Percentiles rank a stretch among this genome's conserved stretches.
Evolutionary conservation across 495 filamentous ascomycete genomes (phyloP).

Genomic region (Neurospora sp.): DNA sequence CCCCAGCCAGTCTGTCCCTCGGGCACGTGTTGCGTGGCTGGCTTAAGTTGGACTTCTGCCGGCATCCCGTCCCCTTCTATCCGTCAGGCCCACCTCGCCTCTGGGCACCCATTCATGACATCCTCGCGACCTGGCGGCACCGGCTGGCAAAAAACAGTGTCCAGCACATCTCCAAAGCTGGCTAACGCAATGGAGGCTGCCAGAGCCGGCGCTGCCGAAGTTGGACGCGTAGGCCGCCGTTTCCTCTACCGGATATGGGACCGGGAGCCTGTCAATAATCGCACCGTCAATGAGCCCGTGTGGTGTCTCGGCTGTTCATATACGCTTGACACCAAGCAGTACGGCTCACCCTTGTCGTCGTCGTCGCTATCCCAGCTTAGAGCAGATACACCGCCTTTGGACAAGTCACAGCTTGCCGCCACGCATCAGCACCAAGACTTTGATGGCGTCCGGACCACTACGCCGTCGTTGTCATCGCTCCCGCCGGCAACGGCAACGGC

Average conservation of each 20-base stretch:
- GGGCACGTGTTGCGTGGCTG: background rate
- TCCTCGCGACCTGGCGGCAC: slow-evolving; percentile 10
- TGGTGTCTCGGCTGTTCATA: slow-evolving; percentile 88
- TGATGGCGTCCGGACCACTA: slow-evolving; percentile 1
- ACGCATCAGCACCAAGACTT: slow-evolving; percentile 16
- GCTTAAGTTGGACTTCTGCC: background rate
- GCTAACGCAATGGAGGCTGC: slow-evolving; percentile 32
- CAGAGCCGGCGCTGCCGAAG: slow-evolving; percentile 26
- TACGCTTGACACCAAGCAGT: slow-evolving; percentile 30
- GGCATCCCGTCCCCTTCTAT: background rate
- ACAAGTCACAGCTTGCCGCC: slow-evolving; percentile 1
- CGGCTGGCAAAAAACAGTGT: slow-evolving; percentile 21
- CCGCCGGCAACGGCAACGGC: background rate
- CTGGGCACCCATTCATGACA: slow-evolving; percentile 8
- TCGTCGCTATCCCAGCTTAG: background rate
- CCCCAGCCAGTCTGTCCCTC: background rate
- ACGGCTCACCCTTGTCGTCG: slow-evolving; percentile 1
- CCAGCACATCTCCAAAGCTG: slow-evolving; percentile 19
- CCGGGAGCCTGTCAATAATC: slow-evolving; percentile 78
- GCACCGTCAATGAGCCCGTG: slow-evolving; percentile 53
- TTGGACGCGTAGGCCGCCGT: slow-evolving; percentile 46
- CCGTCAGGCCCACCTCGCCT: background rate
- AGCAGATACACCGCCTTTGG: background rate
- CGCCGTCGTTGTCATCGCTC: slow-evolving; percentile 4
- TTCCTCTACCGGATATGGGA: slow-evolving; percentile 95